Percentiles rank a stretch among this genome's conserved stretches.
These are phyloP conservation scores for Yamadazyma sp. DNA, from an alignment of 805 yeast species.

Conservation along the genomic window DNA sequence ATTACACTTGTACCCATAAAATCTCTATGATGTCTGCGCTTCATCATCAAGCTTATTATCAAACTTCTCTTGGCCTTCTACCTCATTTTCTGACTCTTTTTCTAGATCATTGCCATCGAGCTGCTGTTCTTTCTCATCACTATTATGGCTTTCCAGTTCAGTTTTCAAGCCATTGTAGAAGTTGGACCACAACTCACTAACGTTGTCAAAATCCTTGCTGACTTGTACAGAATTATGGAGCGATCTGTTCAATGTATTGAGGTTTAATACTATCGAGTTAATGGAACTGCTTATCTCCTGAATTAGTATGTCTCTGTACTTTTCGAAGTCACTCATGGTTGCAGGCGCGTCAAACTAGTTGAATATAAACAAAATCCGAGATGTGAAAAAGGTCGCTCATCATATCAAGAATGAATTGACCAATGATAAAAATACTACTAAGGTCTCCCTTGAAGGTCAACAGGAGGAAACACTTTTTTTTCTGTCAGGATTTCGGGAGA, in stretches of 20 bases:
- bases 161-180: constrained; percentile 57
- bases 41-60: too few species aligned
- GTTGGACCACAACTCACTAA: constrained; percentile 66
- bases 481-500: too few species aligned
- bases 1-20: too few species aligned
- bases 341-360: not conserved
- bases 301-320: constrained; percentile 57
- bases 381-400: constrained; percentile 4
- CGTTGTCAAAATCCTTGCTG: constrained; percentile 73
- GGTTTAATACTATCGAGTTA: constrained; percentile 63
- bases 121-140: constrained; percentile 5
- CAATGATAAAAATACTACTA: constrained; percentile 8
- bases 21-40: too few species aligned
- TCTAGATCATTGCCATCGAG: not conserved
- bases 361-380: constrained; percentile 1
- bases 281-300: constrained; percentile 56
- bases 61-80: too few species aligned
- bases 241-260: constrained; percentile 66
- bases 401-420: constrained; percentile 14
- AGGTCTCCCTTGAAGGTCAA: not conserved
- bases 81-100: not conserved
- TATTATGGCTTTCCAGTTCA: constrained; percentile 7
- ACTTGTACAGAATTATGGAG: constrained; percentile 67
- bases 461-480: too few species aligned
- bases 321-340: constrained; percentile 43